A percentile compares a stretch with the other conserved stretches of the same genome.
Conservation (phyloP, 805 yeast species). For the Debaryomyces castellii region DNA sequence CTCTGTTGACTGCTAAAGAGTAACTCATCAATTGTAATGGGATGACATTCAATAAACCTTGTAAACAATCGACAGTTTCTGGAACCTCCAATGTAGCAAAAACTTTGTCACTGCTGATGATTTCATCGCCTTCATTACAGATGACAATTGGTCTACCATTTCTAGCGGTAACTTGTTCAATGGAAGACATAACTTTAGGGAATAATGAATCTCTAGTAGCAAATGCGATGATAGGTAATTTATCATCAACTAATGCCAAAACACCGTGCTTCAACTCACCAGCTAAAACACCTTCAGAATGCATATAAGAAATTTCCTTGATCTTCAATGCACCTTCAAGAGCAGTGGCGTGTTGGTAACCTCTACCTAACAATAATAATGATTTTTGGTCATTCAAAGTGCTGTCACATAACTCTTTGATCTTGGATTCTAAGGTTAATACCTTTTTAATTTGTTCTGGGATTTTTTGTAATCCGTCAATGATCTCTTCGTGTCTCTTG, state of each 20-base stretch:
- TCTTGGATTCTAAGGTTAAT: conserved; percentile 66
- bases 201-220: conserved; percentile 96
- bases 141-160: conserved; percentile 94
- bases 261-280: conserved; percentile 99
- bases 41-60: conserved; percentile 90
- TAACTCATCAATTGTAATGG: conserved; percentile 95
- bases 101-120: conserved; percentile 54
- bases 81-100: conserved; percentile 87
- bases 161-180: conserved; percentile 96
- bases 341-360: conserved; percentile 96
- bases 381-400: conserved; percentile 82
- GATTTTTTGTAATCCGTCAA: conserved; percentile 77
- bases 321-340: conserved; percentile 98
- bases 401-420: conserved; percentile 71
- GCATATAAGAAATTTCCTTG: conserved; percentile 98
- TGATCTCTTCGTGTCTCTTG: conserved; percentile 79
- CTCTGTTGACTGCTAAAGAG: conserved; percentile 94
- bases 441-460: conserved; percentile 85
- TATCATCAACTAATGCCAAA: conserved; percentile 91
- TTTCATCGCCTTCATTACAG: conserved; percentile 77
- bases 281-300: conserved; percentile 98
- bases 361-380: conserved; percentile 90
- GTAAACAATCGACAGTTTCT: conserved; percentile 93
- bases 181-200: conserved; percentile 93
- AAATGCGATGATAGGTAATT: conserved; percentile 90